Conservation (phyloP, 257 asterid genomes). For the Solanum corneliomulleri region DNA sequence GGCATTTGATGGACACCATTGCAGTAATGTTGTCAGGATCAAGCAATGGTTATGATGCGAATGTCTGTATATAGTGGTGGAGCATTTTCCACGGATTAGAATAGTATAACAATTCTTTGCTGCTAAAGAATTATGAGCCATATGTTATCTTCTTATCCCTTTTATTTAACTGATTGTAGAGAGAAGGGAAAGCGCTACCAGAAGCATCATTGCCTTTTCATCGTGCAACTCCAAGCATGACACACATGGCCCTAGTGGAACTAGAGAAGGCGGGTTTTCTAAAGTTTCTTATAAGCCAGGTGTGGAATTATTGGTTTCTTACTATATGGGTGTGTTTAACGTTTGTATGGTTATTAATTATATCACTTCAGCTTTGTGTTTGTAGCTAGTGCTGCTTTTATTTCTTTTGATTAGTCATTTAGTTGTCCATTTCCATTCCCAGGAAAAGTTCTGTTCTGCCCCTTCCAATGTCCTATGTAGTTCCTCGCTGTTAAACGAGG, state of each 20-base stretch:
- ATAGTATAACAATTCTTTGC: background rate
- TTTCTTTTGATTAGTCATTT: background rate
- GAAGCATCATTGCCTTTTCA: constrained; percentile 94
- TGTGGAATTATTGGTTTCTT: constrained; percentile 4
- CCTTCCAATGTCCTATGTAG: background rate
- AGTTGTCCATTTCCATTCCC: background rate
- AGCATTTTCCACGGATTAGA: background rate
- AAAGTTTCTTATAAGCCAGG: constrained; percentile 92
- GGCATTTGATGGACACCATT: background rate
- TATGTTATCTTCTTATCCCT: background rate
- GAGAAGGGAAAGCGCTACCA: constrained; percentile 87
- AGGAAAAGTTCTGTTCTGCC: background rate
- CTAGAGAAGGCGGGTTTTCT: constrained; percentile 82
- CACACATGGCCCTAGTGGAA: constrained; percentile 91
- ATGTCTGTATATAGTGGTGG: background rate
- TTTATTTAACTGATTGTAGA: constrained; percentile 29
- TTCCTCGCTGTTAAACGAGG: background rate
- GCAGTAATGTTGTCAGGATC: background rate
- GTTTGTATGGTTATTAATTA: background rate
- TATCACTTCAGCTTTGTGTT: background rate
- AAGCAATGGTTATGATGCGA: background rate
- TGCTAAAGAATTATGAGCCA: background rate
- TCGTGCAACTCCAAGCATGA: constrained; percentile 85
- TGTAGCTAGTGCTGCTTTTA: background rate
- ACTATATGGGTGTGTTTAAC: background rate